Evolutionary conservation across 1,139 yeast species (phyloP).

Genomic region (Schwanniomyces etchellsii): DNA sequence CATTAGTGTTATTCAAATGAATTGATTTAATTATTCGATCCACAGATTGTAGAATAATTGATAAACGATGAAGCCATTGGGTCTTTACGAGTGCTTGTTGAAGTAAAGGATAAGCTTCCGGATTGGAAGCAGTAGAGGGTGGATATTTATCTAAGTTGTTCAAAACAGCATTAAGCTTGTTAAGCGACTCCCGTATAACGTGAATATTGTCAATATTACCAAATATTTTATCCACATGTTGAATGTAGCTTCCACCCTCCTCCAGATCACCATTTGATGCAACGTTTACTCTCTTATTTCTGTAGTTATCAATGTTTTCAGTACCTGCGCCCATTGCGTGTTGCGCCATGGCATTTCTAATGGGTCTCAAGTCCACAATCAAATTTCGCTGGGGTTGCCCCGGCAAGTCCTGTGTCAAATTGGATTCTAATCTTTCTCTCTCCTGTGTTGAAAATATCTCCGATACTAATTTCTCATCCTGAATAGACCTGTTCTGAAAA

Average conservation of each 20-base stretch:
- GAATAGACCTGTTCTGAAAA: slow-evolving; percentile 74
- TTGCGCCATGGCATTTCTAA: slow-evolving; percentile 94
- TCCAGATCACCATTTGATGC: slow-evolving; percentile 3
- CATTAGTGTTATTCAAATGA: slow-evolving; percentile 75
- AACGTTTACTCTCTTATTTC: slow-evolving; percentile 19
- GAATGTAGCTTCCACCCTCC: background rate
- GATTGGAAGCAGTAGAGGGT: slow-evolving; percentile 21
- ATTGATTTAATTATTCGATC: slow-evolving; percentile 75
- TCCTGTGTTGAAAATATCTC: slow-evolving; percentile 61
- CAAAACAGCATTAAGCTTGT: slow-evolving; percentile 55
- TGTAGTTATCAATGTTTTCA: slow-evolving; percentile 83
- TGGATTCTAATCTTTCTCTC: slow-evolving; percentile 17
- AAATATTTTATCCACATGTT: slow-evolving; percentile 55
- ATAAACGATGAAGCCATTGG: slow-evolving; percentile 75
- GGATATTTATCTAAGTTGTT: slow-evolving; percentile 62
- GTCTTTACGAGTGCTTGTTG: slow-evolving; percentile 53
- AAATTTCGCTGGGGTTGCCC: slow-evolving; percentile 55
- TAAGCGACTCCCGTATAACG: slow-evolving; percentile 83
- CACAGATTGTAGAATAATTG: slow-evolving; percentile 67
- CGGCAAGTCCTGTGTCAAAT: slow-evolving; percentile 11
- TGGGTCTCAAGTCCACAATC: slow-evolving; percentile 86
- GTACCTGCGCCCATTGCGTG: slow-evolving; percentile 97
- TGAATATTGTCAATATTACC: slow-evolving; percentile 93
- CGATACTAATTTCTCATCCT: slow-evolving; percentile 76
- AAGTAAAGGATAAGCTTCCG: slow-evolving; percentile 27